These are phyloP conservation scores for Podospora pseudocomata DNA, from an alignment of 495 filamentous ascomycete genomes.

Conservation along the genomic window DNA sequence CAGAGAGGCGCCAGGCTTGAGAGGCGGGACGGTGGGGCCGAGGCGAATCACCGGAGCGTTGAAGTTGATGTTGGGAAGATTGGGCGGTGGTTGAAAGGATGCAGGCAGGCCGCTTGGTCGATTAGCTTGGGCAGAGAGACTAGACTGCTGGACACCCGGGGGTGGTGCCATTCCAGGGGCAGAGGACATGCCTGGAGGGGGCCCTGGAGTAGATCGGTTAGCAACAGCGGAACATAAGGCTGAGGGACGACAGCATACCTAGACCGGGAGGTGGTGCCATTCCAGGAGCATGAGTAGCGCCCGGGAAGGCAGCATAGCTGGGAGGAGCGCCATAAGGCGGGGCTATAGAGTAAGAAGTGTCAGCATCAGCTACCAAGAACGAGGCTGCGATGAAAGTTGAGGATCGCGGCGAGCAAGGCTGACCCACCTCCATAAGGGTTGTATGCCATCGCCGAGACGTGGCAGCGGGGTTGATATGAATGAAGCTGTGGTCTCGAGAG, in stretches of 20 bases:
- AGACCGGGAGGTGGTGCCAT: constrained; percentile 80
- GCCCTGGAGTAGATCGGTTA: constrained; percentile 38
- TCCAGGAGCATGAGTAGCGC: constrained; percentile 55
- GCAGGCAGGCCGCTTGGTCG: constrained; percentile 75
- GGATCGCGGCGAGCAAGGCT: constrained; percentile 10
- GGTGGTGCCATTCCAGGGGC: constrained; percentile 75
- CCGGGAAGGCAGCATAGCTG: constrained; percentile 68
- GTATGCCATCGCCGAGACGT: constrained; percentile 54
- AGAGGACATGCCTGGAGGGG: constrained; percentile 69
- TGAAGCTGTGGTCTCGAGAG: background rate
- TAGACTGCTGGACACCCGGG: constrained; percentile 75
- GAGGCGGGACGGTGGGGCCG: constrained; percentile 63
- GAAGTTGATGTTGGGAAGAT: constrained; percentile 97
- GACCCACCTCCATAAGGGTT: constrained; percentile 73
- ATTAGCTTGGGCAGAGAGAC: constrained; percentile 59
- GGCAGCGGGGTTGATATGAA: background rate
- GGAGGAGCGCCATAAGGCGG: constrained; percentile 69
- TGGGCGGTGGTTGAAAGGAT: constrained; percentile 85
- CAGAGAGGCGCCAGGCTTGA: constrained; percentile 55
- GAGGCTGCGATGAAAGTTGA: background rate
- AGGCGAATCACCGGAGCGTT: constrained; percentile 94
- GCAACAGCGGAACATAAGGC: background rate
- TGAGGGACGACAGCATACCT: constrained; percentile 54
- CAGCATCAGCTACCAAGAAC: constrained; percentile 4
- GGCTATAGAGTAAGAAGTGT: constrained; percentile 23